phyloP scores from a whole-genome alignment of 2,329 filamentous ascomycete species.

The Sclerotiophoma versabilis region DNA sequence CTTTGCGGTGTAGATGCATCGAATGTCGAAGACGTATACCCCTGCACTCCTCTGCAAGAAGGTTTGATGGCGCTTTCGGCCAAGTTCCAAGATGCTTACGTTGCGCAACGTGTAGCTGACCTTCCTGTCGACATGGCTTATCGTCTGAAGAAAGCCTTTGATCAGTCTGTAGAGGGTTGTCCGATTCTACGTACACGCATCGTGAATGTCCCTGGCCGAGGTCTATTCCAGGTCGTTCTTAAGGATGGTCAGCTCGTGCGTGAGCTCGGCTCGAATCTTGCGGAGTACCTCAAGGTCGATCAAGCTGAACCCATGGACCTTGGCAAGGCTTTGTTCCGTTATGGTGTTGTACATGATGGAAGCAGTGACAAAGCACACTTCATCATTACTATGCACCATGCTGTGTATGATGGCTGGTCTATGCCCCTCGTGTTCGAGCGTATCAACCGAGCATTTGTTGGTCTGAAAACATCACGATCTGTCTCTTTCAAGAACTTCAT shows the following conservation, averaged over 20 bases:
- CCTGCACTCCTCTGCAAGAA: constrained; percentile 53
- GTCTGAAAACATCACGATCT: constrained; percentile 33
- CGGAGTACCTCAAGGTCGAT: constrained; percentile 46
- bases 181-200: constrained; percentile 52
- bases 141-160: constrained; percentile 48
- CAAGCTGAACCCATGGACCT: constrained; percentile 48
- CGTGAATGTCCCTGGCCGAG: constrained; percentile 46
- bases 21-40: constrained; percentile 50
- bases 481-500: constrained; percentile 58
- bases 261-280: constrained; percentile 36
- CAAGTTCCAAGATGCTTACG: constrained; percentile 48
- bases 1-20: constrained; percentile 37
- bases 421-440: constrained; percentile 47
- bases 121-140: constrained; percentile 43
- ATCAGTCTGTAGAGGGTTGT: constrained; percentile 37
- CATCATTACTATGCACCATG: constrained; percentile 60
- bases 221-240: constrained; percentile 50
- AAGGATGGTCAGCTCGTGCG: constrained; percentile 39
- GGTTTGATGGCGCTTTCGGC: constrained; percentile 51
- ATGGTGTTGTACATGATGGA: constrained; percentile 42
- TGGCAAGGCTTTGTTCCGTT: constrained; percentile 49
- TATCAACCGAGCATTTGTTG: constrained; percentile 42
- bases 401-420: constrained; percentile 60
- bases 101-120: constrained; percentile 47
- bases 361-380: constrained; percentile 48